These are phyloP conservation scores for Calonectria multiphialidica DNA, from an alignment of 2,329 filamentous ascomycete species.

Conservation along the genomic window DNA sequence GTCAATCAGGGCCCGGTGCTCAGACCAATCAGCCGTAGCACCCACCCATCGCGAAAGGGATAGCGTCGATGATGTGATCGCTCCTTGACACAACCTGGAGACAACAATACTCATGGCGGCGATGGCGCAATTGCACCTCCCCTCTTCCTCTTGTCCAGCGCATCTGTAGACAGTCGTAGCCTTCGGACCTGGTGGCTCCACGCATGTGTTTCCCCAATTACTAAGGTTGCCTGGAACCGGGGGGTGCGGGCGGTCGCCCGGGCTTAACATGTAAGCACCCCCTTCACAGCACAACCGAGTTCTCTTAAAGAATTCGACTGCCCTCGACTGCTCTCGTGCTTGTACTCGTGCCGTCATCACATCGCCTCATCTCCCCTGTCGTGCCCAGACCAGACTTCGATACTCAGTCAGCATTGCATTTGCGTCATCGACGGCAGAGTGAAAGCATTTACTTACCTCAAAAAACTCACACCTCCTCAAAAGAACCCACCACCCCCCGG, in stretches of 20 bases:
- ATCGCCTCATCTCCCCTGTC: constrained; percentile 30
- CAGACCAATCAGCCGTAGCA: constrained; percentile 51
- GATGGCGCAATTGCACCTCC: constrained; percentile 52
- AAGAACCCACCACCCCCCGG: constrained; percentile 22
- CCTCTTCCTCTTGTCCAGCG: constrained; percentile 41
- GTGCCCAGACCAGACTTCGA: constrained; percentile 34
- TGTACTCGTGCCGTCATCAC: constrained; percentile 32
- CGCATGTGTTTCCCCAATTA: constrained; percentile 39
- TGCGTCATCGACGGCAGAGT: constrained; percentile 38
- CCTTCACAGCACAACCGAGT: constrained; percentile 33
- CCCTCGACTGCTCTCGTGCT: constrained; percentile 35
- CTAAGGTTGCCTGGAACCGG: constrained; percentile 39
- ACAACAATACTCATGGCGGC: constrained; percentile 46
- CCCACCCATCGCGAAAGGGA: constrained; percentile 58
- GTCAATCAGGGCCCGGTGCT: constrained; percentile 32
- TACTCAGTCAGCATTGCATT: constrained; percentile 38
- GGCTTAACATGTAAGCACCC: constrained; percentile 41
- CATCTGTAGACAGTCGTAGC: constrained; percentile 33
- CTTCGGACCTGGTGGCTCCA: constrained; percentile 33
- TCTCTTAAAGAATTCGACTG: constrained; percentile 44
- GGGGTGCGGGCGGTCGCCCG: constrained; percentile 45
- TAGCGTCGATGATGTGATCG: constrained; percentile 67
- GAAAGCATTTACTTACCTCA: constrained; percentile 8
- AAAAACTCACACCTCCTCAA: constrained; percentile 3
- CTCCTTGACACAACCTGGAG: constrained; percentile 49